Evolutionary conservation across 768 basidiomycete species (phyloP), one percentile per base, ranked within the genome.

Genomic region (Chalciporus chontae): DNA sequence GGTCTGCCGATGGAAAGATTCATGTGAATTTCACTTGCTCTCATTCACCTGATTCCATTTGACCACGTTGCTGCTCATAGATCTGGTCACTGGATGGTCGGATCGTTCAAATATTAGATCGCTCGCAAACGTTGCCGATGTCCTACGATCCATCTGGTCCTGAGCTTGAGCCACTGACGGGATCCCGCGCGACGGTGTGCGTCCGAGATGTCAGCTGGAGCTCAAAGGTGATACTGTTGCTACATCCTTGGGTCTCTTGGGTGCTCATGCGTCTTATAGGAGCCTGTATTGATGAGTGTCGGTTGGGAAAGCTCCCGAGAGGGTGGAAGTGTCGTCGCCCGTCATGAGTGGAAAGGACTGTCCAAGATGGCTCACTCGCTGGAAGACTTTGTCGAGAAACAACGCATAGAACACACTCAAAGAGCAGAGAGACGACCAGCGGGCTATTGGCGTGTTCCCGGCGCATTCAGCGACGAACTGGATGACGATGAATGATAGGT

Each of bases 131-230:
- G 6, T 61, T 84, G 27, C 84, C 90, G 5, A 85, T 87, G 68
- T 72, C 79, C 15, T 79, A 72, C 50, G 84, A 92, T 62, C 85
- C 94, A 3, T 88, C 88, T 14, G 85, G 73, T 0, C 70, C 76
- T 8, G 84, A 87, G 50, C 68, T 70, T 1, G 63, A 64, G 8
- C 51, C 68, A 17, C 56, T 62, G 17, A 29, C 40, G 1, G 63
- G 69, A n/a, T 38, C 61, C 51, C 64, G 66, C 39, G 50, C 59
- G 43, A 61, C 61, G 10, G 73, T 75, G 21, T 90, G 87, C 54
- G 94, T 97, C 4, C 83, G 95, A 38, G 95, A 98, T 63, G 93
- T 97, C 53, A 88, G 88, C 63, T 99, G 96, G 96, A 92, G 93
- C 66, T 83, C 88, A 27, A 80, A 81, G 75, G 87, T 87, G 66